Evolutionary conservation across 768 basidiomycete species (phyloP).

Genomic region (Pisolithus albus): DNA sequence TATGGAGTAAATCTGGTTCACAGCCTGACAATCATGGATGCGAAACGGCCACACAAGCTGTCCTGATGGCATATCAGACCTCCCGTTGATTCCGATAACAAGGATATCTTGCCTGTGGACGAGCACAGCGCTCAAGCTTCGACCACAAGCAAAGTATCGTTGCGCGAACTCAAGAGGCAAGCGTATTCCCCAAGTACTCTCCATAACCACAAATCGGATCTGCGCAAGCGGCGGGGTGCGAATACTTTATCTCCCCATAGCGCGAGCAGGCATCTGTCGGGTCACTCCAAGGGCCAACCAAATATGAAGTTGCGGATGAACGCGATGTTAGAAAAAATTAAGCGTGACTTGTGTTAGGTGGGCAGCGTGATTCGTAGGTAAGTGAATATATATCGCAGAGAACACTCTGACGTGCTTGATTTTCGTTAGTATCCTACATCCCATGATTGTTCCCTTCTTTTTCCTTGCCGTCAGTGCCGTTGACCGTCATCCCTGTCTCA

Average conservation of each 20-base stretch:
- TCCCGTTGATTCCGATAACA: too few relatives aligned
- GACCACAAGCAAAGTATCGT: conserved; percentile 20
- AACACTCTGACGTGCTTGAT: too few relatives aligned
- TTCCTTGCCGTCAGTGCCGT: conserved; percentile 43
- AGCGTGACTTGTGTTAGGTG: conserved; percentile 43
- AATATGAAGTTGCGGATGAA: conserved; percentile 86
- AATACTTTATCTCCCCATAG: not conserved
- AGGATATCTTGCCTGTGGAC: not conserved
- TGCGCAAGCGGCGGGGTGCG: conserved; percentile 22
- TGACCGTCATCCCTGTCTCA: conserved; percentile 36
- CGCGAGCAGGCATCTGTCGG: not conserved
- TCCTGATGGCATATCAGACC: too few relatives aligned
- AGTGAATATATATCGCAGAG: not conserved
- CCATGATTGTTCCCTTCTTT: conserved; percentile 22
- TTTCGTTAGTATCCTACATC: not conserved
- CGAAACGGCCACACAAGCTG: too few relatives aligned
- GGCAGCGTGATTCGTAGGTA: conserved; percentile 1
- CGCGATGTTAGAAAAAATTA: conserved; percentile 80
- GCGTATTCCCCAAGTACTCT: conserved; percentile 56
- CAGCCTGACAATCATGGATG: not conserved
- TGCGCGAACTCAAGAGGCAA: conserved; percentile 55
- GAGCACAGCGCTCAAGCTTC: conserved; percentile 3
- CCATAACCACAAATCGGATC: conserved; percentile 51
- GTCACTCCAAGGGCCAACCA: conserved; percentile 38
- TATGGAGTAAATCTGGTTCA: conserved; percentile 12